phyloP scores from a whole-genome alignment of 2,329 filamentous ascomycete genomes.

The Aaosphaeria pasadenensis region DNA sequence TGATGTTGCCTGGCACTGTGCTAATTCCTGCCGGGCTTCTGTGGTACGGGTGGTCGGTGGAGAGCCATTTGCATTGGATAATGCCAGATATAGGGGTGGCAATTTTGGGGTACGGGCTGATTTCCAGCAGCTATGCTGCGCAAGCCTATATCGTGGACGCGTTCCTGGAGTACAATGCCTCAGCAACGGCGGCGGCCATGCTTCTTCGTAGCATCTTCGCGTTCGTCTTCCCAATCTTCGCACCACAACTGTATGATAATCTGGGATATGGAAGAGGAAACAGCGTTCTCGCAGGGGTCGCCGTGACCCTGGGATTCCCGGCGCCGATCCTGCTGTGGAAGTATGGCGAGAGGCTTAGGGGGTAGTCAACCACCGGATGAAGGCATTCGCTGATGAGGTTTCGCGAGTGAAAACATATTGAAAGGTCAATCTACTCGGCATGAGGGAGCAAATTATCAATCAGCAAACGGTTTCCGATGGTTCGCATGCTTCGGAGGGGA shows the following conservation, averaged over 20 bases:
- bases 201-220: conserved; percentile 16
- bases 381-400: not conserved
- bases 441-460: not conserved
- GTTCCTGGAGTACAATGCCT: conserved; percentile 57
- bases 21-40: conserved; percentile 31
- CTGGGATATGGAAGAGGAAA: conserved; percentile 36
- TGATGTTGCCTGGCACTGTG: conserved; percentile 16
- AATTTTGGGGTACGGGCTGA: conserved; percentile 42
- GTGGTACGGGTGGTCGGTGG: conserved; percentile 53
- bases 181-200: conserved; percentile 49
- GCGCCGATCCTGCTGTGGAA: conserved; percentile 46
- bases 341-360: conserved; percentile 35
- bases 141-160: conserved; percentile 62
- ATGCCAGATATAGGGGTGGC: conserved; percentile 50
- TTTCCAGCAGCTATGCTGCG: conserved; percentile 34
- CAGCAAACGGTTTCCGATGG: not conserved
- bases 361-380: too few relatives aligned
- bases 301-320: conserved; percentile 30
- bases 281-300: conserved; percentile 19
- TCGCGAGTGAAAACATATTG: not conserved
- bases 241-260: conserved; percentile 27
- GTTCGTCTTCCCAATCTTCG: conserved; percentile 35
- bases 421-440: not conserved
- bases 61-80: conserved; percentile 52
- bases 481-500: conserved; percentile 8